Evolutionary conservation across 2,329 filamentous ascomycete genomes (phyloP).

Genomic region (Xylaria sp.): DNA sequence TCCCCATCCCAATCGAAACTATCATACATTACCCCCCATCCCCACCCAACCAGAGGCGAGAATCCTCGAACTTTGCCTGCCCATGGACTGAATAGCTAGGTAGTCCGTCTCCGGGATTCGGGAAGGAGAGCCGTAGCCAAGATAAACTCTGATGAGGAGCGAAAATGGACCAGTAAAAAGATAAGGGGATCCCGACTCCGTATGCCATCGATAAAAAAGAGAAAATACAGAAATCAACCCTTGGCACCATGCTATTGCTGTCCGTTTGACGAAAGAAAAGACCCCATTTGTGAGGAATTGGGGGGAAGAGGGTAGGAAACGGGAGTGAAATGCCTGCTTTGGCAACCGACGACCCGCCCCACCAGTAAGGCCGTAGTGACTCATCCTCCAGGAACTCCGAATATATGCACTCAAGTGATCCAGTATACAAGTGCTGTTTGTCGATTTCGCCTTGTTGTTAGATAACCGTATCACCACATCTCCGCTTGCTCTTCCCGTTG

Average conservation of each 20-base stretch:
- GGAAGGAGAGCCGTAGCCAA: background rate
- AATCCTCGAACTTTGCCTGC: too few relatives aligned
- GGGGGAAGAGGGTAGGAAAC: background rate
- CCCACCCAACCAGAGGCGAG: too few relatives aligned
- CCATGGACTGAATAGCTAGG: background rate
- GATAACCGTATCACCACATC: conserved; percentile 46
- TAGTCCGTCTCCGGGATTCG: background rate
- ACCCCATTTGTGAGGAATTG: conserved; percentile 4
- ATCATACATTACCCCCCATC: background rate
- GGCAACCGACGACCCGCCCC: conserved; percentile 12
- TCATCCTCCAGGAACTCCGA: conserved; percentile 9
- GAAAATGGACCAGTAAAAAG: background rate
- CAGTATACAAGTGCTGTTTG: conserved; percentile 3
- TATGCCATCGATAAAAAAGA: background rate
- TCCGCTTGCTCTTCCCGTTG: conserved; percentile 40
- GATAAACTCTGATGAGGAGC: background rate
- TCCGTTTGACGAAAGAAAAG: conserved; percentile 15
- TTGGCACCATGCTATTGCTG: conserved; percentile 17
- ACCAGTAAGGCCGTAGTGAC: conserved; percentile 10
- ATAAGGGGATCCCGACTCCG: background rate
- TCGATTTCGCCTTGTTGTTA: conserved; percentile 1
- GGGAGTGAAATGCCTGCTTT: conserved; percentile 5
- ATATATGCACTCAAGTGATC: conserved; percentile 17
- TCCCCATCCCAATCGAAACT: background rate
- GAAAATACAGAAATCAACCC: conserved; percentile 1